phyloP scores from a whole-genome alignment of 1,284 basidiomycete species.

The Porodaedalea pini region DNA sequence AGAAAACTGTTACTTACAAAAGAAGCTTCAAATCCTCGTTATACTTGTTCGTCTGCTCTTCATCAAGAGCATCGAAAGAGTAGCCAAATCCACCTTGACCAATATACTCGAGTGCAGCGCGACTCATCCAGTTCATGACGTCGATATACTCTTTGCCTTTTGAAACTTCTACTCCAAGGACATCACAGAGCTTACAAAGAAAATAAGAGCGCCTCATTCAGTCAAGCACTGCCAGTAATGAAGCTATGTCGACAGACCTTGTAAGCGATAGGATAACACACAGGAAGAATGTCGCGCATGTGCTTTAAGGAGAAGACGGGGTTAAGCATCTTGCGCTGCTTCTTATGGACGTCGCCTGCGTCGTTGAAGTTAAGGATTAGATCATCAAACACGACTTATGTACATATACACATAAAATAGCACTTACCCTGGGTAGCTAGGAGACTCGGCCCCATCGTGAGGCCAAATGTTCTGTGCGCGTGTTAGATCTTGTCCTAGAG shows the following conservation, averaged over 20 bases:
- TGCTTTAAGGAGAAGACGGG: constrained; percentile 32
- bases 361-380: no score
- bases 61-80: constrained; percentile 33
- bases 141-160: constrained; percentile 29
- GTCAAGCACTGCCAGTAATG: not conserved
- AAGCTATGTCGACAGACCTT: constrained; percentile 20
- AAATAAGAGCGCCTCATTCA: constrained; percentile 7
- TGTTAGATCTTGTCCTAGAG: not conserved
- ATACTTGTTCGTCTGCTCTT: constrained; percentile 4
- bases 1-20: constrained; percentile 2
- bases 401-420: not conserved
- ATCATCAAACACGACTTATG: not conserved
- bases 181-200: constrained; percentile 23
- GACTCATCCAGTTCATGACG: constrained; percentile 32
- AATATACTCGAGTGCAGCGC: constrained; percentile 35
- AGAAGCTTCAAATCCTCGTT: constrained; percentile 10
- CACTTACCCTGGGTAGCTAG: constrained; percentile 23
- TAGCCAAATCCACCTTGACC: constrained; percentile 36
- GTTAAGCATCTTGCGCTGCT: constrained; percentile 30
- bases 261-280: constrained; percentile 29
- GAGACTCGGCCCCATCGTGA: constrained; percentile 23
- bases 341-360: constrained; percentile 27
- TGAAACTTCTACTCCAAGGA: constrained; percentile 19
- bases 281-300: constrained; percentile 28
- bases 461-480: not conserved